phyloP scores from a whole-genome alignment of 2,329 filamentous ascomycete species.

The Botryotinia calthae region DNA sequence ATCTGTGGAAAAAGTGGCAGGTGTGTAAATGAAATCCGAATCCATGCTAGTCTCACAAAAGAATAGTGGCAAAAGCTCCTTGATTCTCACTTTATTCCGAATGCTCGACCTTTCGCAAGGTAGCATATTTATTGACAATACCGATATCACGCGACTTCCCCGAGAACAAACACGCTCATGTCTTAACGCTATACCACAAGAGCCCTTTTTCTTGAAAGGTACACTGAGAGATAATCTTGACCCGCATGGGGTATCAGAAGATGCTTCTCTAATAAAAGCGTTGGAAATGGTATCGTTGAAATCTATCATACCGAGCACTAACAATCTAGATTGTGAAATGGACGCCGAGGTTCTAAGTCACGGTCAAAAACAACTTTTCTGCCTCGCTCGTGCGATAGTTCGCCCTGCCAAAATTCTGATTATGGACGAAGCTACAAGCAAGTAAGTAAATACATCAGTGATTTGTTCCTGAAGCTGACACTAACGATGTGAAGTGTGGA shows the following conservation, averaged over 20 bases:
- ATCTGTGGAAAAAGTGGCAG: neutral
- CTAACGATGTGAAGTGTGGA: neutral
- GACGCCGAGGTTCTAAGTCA: slow-evolving; percentile 40
- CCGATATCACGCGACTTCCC: slow-evolving; percentile 13
- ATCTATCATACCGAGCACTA: slow-evolving; percentile 24
- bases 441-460: neutral
- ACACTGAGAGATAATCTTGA: slow-evolving; percentile 47
- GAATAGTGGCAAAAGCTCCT: too few relatives aligned
- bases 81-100: slow-evolving; percentile 32
- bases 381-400: slow-evolving; percentile 45
- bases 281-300: slow-evolving; percentile 11
- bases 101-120: slow-evolving; percentile 38
- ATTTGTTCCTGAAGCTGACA: neutral
- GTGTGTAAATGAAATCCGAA: neutral
- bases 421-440: slow-evolving; percentile 36
- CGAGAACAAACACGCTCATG: slow-evolving; percentile 44
- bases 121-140: neutral
- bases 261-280: slow-evolving; percentile 18
- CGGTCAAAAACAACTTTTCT: slow-evolving; percentile 50
- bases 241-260: slow-evolving; percentile 34
- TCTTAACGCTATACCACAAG: slow-evolving; percentile 53
- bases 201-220: slow-evolving; percentile 50
- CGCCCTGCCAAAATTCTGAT: slow-evolving; percentile 36
- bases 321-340: slow-evolving; percentile 42
- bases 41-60: too few relatives aligned